Base-by-base conservation (phyloP, 495 filamentous ascomycete genomes). In the Terfezia boudieri region DNA sequence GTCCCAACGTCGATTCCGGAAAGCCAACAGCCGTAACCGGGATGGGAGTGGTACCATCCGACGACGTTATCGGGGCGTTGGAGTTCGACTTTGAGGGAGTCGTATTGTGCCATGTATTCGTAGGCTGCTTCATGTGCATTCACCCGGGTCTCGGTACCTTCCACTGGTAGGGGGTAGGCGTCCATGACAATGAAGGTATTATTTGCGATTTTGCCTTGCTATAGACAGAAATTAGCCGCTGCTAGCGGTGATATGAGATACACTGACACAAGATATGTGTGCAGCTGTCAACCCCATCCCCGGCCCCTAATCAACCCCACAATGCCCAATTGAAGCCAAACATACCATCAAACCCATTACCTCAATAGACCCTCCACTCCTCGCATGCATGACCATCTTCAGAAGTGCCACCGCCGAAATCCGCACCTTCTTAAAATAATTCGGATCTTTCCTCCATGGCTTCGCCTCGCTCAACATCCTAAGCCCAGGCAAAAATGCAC, bases 341-440 rank as follows among this genome's bases (percentile, higher is more conserved):
- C 36, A 36, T 51, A 62, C 60, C 92, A 99, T 96, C 61, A 99
- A 68, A 50, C 92, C 92, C 92, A 99, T 99, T 49, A 99, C 76
- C 68, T 99, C 92, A 55, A 96, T 74, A 2, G 79, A 78, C 16
- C 90, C 89, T 51, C 92, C 92, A 0, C 83, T 84, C 20, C 92
- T 83, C 1, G 92, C 92, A 67, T 99, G 92, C 86, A 94, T 96
- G 55, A 93, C 86, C 92, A 99, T 99, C 70, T 99, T 99, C 58
- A 96, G 74, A 11, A 99, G 77, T 6, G 92, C 92, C 22, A 92
- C 79, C 41, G 92, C 85, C 43, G 85, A 89, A 67, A 99, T 88
- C 59, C 88, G 86, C 23, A 96, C 83, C 38, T 81, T 73, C 66
- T 90, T 87, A 78, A 94, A 99, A 73, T 95, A 79, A 66, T 86